Percentiles rank a stretch among this genome's conserved stretches.
Conservation (phyloP, 1,139 yeast species). For the Sugiyamaella grinbergsii region DNA sequence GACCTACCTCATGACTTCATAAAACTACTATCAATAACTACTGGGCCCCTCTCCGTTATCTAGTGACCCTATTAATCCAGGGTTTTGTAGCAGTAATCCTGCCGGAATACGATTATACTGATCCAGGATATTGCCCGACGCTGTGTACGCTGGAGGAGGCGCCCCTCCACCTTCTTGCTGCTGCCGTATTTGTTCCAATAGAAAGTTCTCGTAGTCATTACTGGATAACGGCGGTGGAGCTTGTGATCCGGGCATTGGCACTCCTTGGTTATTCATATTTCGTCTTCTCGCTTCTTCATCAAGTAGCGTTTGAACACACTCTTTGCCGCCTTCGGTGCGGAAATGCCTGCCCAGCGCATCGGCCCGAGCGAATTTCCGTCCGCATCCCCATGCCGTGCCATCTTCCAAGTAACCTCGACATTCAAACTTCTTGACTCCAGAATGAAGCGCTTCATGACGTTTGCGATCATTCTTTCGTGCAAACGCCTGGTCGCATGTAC, state of each 20-base stretch:
- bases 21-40: not conserved
- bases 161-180: constrained; percentile 8
- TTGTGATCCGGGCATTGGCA: not conserved
- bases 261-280: not conserved
- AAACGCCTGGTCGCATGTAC: constrained; percentile 88
- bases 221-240: not conserved
- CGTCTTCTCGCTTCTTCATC: constrained; percentile 55
- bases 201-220: constrained; percentile 12
- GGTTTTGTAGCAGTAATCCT: constrained; percentile 9
- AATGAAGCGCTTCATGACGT: constrained; percentile 89
- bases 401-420: constrained; percentile 74
- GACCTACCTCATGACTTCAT: constrained; percentile 4
- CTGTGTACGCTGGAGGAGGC: not conserved
- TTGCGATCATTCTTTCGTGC: constrained; percentile 95
- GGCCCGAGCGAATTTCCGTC: constrained; percentile 89
- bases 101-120: constrained; percentile 14
- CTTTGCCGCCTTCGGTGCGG: constrained; percentile 88
- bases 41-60: not conserved
- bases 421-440: constrained; percentile 85
- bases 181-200: constrained; percentile 9
- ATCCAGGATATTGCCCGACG: not conserved
- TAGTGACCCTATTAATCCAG: constrained; percentile 7
- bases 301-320: constrained; percentile 71
- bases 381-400: constrained; percentile 85
- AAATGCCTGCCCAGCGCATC: constrained; percentile 94